Percentiles rank a stretch among this genome's conserved stretches.
Evolutionary conservation across 225 moss, liverwort and hornwort genomes (phyloP).

Genomic region (Thuidium tamariscinum): DNA sequence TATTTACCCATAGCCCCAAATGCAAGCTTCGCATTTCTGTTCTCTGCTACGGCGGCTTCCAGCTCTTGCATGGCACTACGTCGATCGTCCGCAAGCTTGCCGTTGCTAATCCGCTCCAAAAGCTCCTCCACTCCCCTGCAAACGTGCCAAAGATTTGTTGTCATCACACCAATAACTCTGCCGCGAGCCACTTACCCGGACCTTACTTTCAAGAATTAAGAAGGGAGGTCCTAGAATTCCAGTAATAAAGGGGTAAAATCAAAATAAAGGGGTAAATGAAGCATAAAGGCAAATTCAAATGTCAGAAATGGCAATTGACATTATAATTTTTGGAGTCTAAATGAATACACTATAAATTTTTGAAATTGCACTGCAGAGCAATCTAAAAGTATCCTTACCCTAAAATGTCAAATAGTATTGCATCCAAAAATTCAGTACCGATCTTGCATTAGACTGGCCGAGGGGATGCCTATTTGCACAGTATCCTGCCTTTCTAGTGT

Average conservation of each 20-base stretch:
- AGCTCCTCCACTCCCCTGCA: slow-evolving; percentile 94
- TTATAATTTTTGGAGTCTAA: not conserved
- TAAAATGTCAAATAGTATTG: not conserved
- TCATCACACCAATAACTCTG: not conserved
- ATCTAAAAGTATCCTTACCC: not conserved
- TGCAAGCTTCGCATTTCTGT: slow-evolving; percentile 80
- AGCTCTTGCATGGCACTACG: slow-evolving; percentile 86
- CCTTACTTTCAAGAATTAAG: not conserved
- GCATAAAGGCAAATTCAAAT: not conserved
- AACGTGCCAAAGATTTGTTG: not conserved
- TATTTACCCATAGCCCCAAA: slow-evolving; percentile 83
- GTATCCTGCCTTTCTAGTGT: not conserved
- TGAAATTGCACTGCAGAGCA: not conserved
- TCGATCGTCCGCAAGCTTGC: slow-evolving; percentile 93
- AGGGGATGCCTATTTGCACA: not conserved
- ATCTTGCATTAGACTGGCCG: not conserved
- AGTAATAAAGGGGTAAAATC: not conserved
- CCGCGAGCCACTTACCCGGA: not conserved
- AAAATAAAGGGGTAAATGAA: not conserved
- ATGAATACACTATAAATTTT: not conserved
- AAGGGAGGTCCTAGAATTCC: not conserved
- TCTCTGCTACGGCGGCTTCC: slow-evolving; percentile 91
- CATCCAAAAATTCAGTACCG: not conserved
- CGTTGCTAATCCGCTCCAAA: slow-evolving; percentile 97
- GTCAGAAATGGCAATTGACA: not conserved